phyloP scores from a whole-genome alignment of 2,329 filamentous ascomycete species.

The Botrytis paeoniae region DNA sequence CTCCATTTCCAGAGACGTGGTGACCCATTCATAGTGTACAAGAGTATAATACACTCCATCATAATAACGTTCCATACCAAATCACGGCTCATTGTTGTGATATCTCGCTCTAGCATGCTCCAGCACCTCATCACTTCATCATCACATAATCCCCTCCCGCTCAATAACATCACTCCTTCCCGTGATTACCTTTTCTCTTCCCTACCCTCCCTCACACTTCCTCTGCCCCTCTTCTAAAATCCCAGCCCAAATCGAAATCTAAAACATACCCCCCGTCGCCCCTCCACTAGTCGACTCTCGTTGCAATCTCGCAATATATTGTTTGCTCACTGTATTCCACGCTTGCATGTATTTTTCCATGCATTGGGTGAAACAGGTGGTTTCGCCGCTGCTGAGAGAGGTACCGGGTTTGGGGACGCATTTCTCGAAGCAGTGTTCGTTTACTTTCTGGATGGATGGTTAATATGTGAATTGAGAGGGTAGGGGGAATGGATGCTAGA shows the following conservation, averaged over 20 bases:
- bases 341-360: slow-evolving; percentile 83
- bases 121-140: background rate
- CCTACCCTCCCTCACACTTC: no score
- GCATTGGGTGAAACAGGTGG: slow-evolving; percentile 69
- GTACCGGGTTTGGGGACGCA: slow-evolving; percentile 69
- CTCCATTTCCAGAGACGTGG: background rate
- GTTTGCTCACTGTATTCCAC: slow-evolving; percentile 71
- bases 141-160: background rate
- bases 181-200: background rate
- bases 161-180: background rate
- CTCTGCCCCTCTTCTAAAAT: background rate
- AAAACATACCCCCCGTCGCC: slow-evolving; percentile 14
- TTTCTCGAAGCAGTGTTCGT: slow-evolving; percentile 76
- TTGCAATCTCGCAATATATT: slow-evolving; percentile 54
- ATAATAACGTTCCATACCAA: background rate
- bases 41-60: slow-evolving; percentile 16
- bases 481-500: slow-evolving; percentile 27
- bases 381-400: slow-evolving; percentile 60
- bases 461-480: slow-evolving; percentile 45
- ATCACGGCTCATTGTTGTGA: background rate
- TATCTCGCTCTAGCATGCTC: background rate
- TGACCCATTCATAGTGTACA: slow-evolving; percentile 15
- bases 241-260: background rate
- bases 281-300: slow-evolving; percentile 24
- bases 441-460: slow-evolving; percentile 63